Base-by-base conservation (phyloP, 352 stramenopile genomes). In the Globisporangium polare region DNA sequence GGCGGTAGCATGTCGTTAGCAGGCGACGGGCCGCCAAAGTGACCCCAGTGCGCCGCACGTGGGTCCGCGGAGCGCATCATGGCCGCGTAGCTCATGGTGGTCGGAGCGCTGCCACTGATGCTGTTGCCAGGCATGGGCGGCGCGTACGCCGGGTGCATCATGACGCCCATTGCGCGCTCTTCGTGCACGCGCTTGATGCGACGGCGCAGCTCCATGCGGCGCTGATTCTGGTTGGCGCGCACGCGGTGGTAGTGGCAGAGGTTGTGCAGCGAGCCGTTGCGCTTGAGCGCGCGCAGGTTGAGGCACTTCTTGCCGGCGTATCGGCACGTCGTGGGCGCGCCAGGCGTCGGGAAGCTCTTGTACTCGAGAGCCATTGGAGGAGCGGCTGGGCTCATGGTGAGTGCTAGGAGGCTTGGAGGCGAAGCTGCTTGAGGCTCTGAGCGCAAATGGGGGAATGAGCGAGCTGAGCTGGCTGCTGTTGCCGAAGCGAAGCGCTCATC, bases 191-290 rank as follows among this genome's bases (percentile, higher is more conserved):
- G 56, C 43, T 62, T 46, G 41, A 55, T 64, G 10, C 60, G 60
- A 17, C 53, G 50, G 5, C 52, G 52, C 2, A 57, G 39, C 20
- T 67, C 54, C 53, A 64, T 57, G 13, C 53, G 43, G 39, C 62
- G 62, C 50, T 67, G 62, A 35, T 67, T 67, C 46, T 56, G 46
- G 29, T 64, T 59, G 8, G 43, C 55, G 15, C 46, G 56, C 22
- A 58, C 46, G 53, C 53, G 53, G 47, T 66, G 60, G 26, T 41
- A 49, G 42, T 62, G 33, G 52, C 60, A 66, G 22, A 62, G 47
- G 35, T 39, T 66, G 53, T 66, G 52, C n/a, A 66, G 53, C 35
- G 33, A 53, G 29, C 53, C 60, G 31, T 60, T 66, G 27, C 42
- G 31, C 41, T 66, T 66, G n/a, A 56, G 24, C 4, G 27, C 37